These are phyloP conservation scores for Debaryomycetaceae sp. DNA, from an alignment of 1,139 yeast genomes.

Conservation along the genomic window DNA sequence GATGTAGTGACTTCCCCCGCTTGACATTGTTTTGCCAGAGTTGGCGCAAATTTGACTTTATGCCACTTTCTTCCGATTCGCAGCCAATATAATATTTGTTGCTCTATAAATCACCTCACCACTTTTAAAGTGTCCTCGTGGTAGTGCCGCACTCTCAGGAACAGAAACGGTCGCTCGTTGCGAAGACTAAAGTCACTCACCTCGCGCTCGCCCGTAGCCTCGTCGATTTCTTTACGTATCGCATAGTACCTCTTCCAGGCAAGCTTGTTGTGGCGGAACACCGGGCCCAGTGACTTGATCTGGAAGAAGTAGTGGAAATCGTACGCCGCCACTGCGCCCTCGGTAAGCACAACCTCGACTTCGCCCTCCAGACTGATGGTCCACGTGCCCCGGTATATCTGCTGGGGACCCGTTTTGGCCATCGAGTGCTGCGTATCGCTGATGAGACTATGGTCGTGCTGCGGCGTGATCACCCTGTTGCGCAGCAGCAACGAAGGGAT, in stretches of 20 bases:
- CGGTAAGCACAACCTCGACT: conserved; percentile 50
- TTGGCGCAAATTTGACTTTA: not conserved
- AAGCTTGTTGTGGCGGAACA: conserved; percentile 56
- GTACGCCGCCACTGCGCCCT: conserved; percentile 63
- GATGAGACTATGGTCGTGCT: conserved; percentile 2
- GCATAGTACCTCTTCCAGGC: conserved; percentile 64
- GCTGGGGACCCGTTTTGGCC: conserved; percentile 17
- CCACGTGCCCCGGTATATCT: conserved; percentile 51
- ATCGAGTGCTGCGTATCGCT: not conserved
- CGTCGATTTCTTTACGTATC: conserved; percentile 39
- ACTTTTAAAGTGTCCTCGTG: conserved; percentile 14
- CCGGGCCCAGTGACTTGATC: conserved; percentile 52
- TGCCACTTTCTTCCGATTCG: not conserved
- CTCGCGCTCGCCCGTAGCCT: conserved; percentile 47
- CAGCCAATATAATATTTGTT: not conserved
- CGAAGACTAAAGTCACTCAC: conserved; percentile 50
- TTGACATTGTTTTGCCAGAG: not conserved
- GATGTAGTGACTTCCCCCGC: not conserved
- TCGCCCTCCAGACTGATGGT: conserved; percentile 43
- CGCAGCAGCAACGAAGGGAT: conserved; percentile 49
- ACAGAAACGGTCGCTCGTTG: conserved; percentile 75
- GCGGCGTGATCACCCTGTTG: conserved; percentile 11
- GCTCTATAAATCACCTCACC: not conserved
- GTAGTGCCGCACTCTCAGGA: conserved; percentile 58
- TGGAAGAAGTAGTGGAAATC: conserved; percentile 58